A percentile compares a stretch with the other conserved stretches of the same genome.
phyloP scores from a whole-genome alignment of 2,329 filamentous ascomycete genomes.

The Cordyceps tenuipes region DNA sequence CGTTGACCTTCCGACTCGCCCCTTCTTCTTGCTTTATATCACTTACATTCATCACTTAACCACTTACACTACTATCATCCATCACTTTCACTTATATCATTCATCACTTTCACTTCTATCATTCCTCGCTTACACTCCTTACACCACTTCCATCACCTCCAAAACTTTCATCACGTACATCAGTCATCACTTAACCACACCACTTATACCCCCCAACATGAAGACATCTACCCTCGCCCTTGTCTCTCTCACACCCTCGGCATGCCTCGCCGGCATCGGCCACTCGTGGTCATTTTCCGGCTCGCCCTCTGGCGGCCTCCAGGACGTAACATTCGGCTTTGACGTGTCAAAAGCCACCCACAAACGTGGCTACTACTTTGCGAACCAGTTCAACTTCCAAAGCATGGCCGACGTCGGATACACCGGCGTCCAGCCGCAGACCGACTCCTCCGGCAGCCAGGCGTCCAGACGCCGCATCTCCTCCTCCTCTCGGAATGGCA shows the following conservation, averaged over 20 bases:
- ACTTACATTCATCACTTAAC: not conserved
- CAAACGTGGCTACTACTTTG: constrained; percentile 17
- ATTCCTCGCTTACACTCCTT: no score
- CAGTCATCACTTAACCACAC: not conserved
- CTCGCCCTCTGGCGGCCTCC: not conserved
- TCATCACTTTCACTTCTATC: not conserved
- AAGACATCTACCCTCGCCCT: not conserved
- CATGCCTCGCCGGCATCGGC: constrained; percentile 3
- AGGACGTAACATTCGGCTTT: constrained; percentile 17
- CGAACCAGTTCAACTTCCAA: constrained; percentile 17
- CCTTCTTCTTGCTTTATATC: not conserved
- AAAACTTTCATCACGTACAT: not conserved
- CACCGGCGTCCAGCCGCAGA: constrained; percentile 17
- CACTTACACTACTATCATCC: not conserved
- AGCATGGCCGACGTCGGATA: constrained; percentile 13
- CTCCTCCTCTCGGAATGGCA: constrained; percentile 16
- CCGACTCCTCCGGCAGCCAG: constrained; percentile 10
- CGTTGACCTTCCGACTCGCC: not conserved
- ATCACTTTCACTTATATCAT: no score
- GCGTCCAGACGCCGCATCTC: constrained; percentile 16
- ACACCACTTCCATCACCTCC: no score
- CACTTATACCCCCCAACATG: not conserved
- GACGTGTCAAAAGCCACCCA: constrained; percentile 16
- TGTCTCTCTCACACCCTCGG: not conserved
- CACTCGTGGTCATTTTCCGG: not conserved